Evolutionary conservation across 176 grass and related monocot genomes (phyloP), one percentile per base, ranked within the genome.

Genomic region (Miscanthus lutarioriparius): DNA sequence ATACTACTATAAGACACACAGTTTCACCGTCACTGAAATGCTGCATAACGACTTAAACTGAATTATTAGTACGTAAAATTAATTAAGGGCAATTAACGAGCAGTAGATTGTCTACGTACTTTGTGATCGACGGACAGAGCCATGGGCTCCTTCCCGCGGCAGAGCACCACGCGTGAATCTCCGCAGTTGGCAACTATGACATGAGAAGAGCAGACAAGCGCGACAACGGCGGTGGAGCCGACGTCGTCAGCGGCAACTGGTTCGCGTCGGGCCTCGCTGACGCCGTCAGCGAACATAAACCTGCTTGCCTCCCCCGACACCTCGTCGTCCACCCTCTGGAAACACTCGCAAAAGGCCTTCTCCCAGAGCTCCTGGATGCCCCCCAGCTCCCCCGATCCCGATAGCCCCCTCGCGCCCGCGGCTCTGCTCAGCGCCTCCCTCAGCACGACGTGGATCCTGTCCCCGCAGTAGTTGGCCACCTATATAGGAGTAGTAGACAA

Each of bases 101-200:
- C 10, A 28, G n/a, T 25, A 77, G 38, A 39, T 9, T 4, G 47
- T 7, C 0, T 51, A 28, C 17, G 81, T 83, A 86, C 91, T 79
- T 97, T 97, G 84, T 93, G 94, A 90, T 97, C 91, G 9, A 76
- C 4, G 17, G 94, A 90, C 67, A 97, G 75, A 40, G 84, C 73
- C 47, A 90, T 23, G 38, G 89, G 79, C 63, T 88, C 64, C 76
- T 97, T 93, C 45, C 87, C 91, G 7, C 89, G 82, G 74, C 82
- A 90, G 82, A 97, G 94, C 69, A 93, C 91, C 0, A 81, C 94
- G 16, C 94, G 86, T 2, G 94, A 97, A 81, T 97, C 91, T 23
- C 91, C 91, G 33, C 89, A 91, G 15, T 97, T 97, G 0, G 87
- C 89, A 53, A 89, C 38, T 54, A 93, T 88, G 62, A 93, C 84